Conservation (phyloP, 2,329 filamentous ascomycete species). For the Myriosclerotinia scirpicola region DNA sequence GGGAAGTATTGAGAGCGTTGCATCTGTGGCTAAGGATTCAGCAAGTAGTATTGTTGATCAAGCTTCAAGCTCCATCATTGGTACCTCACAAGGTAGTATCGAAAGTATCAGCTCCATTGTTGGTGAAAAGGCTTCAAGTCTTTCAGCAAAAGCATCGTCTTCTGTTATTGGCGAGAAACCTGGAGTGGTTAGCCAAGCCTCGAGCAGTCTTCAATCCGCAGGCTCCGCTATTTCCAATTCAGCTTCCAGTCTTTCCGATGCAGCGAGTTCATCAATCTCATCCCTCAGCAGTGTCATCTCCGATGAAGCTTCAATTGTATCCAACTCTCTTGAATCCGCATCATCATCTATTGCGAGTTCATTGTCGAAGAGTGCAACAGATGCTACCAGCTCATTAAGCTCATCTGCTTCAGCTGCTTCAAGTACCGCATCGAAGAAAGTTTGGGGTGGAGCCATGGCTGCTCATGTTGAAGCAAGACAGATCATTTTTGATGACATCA, state of each 20-base stretch:
- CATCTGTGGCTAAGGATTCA: constrained; percentile 39
- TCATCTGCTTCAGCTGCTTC: constrained; percentile 35
- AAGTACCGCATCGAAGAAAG: constrained; percentile 47
- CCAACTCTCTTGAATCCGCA: constrained; percentile 34
- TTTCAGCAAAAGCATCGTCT: constrained; percentile 33
- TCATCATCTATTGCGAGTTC: constrained; percentile 40
- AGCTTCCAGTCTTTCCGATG: constrained; percentile 33
- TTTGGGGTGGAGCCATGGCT: constrained; percentile 47
- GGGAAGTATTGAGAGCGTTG: constrained; percentile 41
- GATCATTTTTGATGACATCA: constrained; percentile 48
- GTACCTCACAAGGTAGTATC: constrained; percentile 34
- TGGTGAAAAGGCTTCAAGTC: constrained; percentile 31
- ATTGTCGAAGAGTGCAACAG: constrained; percentile 39
- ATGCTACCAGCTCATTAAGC: constrained; percentile 34
- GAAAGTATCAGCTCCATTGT: constrained; percentile 35
- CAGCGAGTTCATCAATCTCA: constrained; percentile 32
- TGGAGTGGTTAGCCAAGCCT: constrained; percentile 37
- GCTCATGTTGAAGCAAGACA: constrained; percentile 50
- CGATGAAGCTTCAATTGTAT: constrained; percentile 29
- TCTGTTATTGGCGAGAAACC: constrained; percentile 34
- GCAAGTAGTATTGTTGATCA: constrained; percentile 36
- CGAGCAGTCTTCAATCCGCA: constrained; percentile 34
- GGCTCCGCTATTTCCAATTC: constrained; percentile 35
- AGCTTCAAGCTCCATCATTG: constrained; percentile 37
- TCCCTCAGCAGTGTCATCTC: constrained; percentile 30